A percentile compares a stretch with the other conserved stretches of the same genome.
These are phyloP conservation scores for Ceratobasidium sp. DNA, from an alignment of 1,284 basidiomycete genomes.

Conservation along the genomic window DNA sequence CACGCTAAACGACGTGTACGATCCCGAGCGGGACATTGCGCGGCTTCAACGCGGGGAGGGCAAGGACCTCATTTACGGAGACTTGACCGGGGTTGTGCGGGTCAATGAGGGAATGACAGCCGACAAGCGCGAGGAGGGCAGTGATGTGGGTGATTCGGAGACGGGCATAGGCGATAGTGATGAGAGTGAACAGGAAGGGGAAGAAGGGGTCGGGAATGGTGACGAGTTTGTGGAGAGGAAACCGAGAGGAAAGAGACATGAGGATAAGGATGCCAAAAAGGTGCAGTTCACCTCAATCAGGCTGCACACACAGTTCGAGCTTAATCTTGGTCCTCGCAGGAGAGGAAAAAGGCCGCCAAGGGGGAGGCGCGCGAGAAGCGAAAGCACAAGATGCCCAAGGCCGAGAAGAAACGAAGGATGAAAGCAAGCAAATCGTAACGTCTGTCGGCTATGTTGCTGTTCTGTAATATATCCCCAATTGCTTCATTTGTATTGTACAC, in stretches of 20 bases:
- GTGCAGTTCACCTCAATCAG: conserved; percentile 54
- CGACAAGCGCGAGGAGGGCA: conserved; percentile 44
- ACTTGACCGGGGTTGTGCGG: conserved; percentile 57
- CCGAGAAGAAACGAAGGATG: conserved; percentile 85
- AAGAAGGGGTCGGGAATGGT: conserved; percentile 48
- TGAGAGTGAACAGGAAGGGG: conserved; percentile 49
- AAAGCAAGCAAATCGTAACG: conserved; percentile 57
- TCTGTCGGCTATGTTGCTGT: not conserved
- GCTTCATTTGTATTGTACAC: conserved; percentile 23
- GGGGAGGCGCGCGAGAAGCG: conserved; percentile 86
- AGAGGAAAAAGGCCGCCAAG: conserved; percentile 87
- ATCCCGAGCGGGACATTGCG: conserved; percentile 88
- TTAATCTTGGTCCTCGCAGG: conserved; percentile 57
- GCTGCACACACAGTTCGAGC: not conserved
- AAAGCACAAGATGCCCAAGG: conserved; percentile 91
- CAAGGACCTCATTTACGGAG: conserved; percentile 78
- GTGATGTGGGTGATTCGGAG: conserved; percentile 50
- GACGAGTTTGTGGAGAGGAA: conserved; percentile 59
- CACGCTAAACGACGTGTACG: conserved; percentile 86
- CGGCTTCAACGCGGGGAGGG: conserved; percentile 73
- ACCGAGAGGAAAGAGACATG: conserved; percentile 85
- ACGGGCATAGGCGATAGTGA: conserved; percentile 53
- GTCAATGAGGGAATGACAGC: conserved; percentile 31
- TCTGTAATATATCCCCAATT: conserved; percentile 21
- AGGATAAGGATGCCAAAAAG: conserved; percentile 92